A percentile compares a stretch with the other conserved stretches of the same genome.
Evolutionary conservation across 495 filamentous ascomycete genomes (phyloP).

Genomic region (Aspergillus wentii): DNA sequence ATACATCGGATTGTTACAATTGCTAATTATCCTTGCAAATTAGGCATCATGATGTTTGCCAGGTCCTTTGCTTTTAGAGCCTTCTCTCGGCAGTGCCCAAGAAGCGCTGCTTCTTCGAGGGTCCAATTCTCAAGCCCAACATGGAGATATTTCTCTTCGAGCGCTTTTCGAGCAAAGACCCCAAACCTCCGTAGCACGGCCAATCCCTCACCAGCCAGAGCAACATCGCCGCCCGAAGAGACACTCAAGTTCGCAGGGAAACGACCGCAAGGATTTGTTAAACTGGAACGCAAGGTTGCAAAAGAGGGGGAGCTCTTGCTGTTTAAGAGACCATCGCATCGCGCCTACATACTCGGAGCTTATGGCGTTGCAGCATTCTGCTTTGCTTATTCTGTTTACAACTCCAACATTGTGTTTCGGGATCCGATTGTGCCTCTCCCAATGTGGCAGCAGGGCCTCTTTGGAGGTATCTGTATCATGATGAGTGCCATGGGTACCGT

Average conservation of each 20-base stretch:
- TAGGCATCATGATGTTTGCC: constrained; percentile 33
- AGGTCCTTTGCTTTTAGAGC: constrained; percentile 22
- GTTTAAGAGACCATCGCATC: constrained; percentile 59
- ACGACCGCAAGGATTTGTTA: constrained; percentile 23
- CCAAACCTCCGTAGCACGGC: no score
- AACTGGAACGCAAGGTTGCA: constrained; percentile 30
- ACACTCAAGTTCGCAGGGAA: constrained; percentile 21
- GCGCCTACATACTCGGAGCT: constrained; percentile 50
- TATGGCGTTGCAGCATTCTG: constrained; percentile 53
- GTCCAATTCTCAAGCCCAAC: constrained; percentile 8
- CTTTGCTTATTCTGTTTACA: constrained; percentile 50
- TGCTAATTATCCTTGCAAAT: no score
- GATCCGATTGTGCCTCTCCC: constrained; percentile 28
- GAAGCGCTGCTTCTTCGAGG: constrained; percentile 8
- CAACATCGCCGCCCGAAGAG: constrained; percentile 8
- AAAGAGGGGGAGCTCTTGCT: constrained; percentile 40
- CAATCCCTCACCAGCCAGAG: constrained; percentile 5
- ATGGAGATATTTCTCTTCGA: constrained; percentile 36
- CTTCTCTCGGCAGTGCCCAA: constrained; percentile 24
- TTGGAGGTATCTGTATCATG: constrained; percentile 35
- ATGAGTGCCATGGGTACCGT: constrained; percentile 42
- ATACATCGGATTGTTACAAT: no score
- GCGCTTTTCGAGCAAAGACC: constrained; percentile 16
- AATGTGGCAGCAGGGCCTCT: constrained; percentile 34
- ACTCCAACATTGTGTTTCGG: constrained; percentile 41